Evolutionary conservation across 768 basidiomycete species (phyloP).

Genomic region (Suillus decipiens): DNA sequence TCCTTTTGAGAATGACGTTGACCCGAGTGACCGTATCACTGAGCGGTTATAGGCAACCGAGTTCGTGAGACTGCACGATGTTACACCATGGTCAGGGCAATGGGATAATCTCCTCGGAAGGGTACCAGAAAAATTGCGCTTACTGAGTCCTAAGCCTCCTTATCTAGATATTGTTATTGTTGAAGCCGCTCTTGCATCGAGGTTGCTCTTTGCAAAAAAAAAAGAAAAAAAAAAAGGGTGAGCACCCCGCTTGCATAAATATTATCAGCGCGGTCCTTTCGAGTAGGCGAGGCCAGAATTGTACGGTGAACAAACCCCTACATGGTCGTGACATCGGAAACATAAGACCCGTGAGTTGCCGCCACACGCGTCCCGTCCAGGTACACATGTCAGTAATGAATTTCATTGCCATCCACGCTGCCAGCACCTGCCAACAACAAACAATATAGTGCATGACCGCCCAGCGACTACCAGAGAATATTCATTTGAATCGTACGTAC

Average conservation of each 20-base stretch:
- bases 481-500: not conserved
- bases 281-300: not conserved
- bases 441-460: not conserved
- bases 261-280: not conserved
- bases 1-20: not conserved
- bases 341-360: not conserved
- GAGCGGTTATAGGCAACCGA: not conserved
- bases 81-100: not conserved
- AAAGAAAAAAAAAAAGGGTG: too few species aligned
- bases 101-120: constrained; percentile 4
- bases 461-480: not conserved
- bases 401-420: not conserved
- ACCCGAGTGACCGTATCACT: not conserved
- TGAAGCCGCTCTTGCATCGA: not conserved
- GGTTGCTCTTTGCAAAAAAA: not conserved
- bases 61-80: constrained; percentile 2
- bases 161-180: not conserved
- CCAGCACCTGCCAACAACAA: not conserved
- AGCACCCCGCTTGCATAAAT: not conserved
- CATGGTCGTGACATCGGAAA: not conserved
- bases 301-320: not conserved
- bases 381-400: not conserved
- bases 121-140: not conserved
- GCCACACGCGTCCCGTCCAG: not conserved
- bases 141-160: not conserved